Evolutionary conservation across 2,329 filamentous ascomycete genomes (phyloP), one percentile per base, ranked within the genome.

Genomic region (Tothia fuscella): DNA sequence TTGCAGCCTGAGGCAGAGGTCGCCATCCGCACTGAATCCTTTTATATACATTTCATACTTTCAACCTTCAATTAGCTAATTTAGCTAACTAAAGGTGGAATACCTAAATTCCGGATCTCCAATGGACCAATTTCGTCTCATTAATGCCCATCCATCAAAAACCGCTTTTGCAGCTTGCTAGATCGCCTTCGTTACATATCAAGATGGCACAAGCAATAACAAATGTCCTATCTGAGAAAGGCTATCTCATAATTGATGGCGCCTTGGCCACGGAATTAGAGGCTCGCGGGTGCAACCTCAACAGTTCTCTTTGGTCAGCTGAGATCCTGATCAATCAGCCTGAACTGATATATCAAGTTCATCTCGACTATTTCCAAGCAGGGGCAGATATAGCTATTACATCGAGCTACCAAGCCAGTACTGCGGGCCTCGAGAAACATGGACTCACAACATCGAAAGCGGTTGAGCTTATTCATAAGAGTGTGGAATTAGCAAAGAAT

Each of bases 201-300:
- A n/a, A n/a, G n/a, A n/a, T n/a, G n/a, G n/a, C n/a, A n/a, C n/a
- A n/a, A n/a, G n/a, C n/a, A n/a, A n/a, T n/a, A n/a, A n/a, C n/a
- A n/a, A n/a, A n/a, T n/a, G n/a, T n/a, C n/a, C n/a, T n/a, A n/a
- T n/a, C n/a, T n/a, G n/a, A n/a, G n/a, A n/a, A n/a, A n/a, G n/a
- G n/a, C n/a, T 37, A 37, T 14, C 22, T 43, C 9, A 28, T 67
- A 36, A 50, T 69, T 30, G 66, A 70, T 44, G 66, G 66, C 24
- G 66, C 62, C 4, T 55, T 70, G 5, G 66, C 66, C 20, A 69
- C 66, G 3, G 62, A 67, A 43, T 56, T 69, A 13, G 66, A 68
- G 48, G 53, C 53, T 4, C 57, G 63, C 13, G 64, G 64, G 30
- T 59, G 54, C 39, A 57, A 68, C 44, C 57, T 69, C 29, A 61